Evolutionary conservation across 2,329 filamentous ascomycete genomes (phyloP).

Genomic region (Fusarium sp.): DNA sequence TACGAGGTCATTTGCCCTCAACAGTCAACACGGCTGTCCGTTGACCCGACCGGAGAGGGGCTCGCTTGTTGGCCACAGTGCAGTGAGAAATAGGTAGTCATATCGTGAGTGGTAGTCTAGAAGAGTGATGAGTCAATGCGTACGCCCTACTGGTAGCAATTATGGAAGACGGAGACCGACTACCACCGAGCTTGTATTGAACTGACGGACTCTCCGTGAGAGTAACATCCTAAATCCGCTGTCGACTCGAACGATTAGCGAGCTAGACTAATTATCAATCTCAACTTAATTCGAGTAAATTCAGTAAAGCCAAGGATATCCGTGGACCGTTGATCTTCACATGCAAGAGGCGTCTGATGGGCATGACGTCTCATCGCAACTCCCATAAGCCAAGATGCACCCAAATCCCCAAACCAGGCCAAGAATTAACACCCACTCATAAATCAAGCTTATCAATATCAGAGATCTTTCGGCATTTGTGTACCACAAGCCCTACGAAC

Average conservation of each 20-base stretch:
- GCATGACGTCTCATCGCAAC: not conserved
- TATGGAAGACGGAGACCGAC: conserved; percentile 22
- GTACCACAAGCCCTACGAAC: not conserved
- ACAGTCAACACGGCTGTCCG: not conserved
- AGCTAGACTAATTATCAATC: not conserved
- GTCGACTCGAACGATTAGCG: not conserved
- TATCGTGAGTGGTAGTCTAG: not conserved
- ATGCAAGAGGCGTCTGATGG: conserved; percentile 10
- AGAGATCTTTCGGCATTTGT: not conserved
- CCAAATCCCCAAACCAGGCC: conserved; percentile 2
- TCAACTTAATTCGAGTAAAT: not conserved
- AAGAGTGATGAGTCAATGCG: conserved; percentile 3
- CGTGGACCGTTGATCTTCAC: not conserved
- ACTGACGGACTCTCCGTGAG: not conserved
- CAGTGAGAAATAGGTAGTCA: not conserved
- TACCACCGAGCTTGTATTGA: conserved; percentile 14
- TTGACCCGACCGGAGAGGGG: not conserved
- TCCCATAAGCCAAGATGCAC: not conserved
- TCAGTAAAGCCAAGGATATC: not conserved
- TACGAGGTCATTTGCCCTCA: not conserved
- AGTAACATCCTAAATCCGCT: not conserved
- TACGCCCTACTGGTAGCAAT: not conserved
- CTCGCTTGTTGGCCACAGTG: not conserved
- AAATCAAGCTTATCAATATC: conserved; percentile 6
- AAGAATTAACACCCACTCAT: not conserved